These are phyloP conservation scores for Candida coquimbonensis DNA, from an alignment of 805 yeast species.

Conservation along the genomic window DNA sequence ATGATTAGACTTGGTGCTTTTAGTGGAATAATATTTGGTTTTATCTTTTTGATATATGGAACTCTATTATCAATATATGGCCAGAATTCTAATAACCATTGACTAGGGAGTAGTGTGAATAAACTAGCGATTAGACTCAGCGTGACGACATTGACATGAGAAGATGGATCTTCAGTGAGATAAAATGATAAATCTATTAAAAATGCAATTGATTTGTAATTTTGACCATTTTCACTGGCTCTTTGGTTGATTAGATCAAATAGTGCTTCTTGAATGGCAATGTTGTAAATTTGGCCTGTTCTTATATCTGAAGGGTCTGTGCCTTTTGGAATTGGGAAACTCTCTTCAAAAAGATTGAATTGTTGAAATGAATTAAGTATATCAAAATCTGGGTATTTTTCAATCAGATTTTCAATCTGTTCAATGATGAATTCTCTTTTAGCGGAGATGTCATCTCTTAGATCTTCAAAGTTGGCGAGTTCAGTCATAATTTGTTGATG, in stretches of 20 bases:
- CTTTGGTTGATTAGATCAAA: constrained; percentile 8
- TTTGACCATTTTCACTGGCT: constrained; percentile 9
- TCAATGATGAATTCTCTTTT: background rate
- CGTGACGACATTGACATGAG: constrained; percentile 9
- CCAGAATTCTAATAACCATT: constrained; percentile 19
- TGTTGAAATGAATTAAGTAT: background rate
- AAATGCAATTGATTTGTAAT: constrained; percentile 11
- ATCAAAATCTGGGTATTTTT: background rate
- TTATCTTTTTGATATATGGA: background rate
- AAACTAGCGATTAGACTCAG: constrained; percentile 5
- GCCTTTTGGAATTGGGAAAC: background rate
- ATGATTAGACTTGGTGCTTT: constrained; percentile 11
- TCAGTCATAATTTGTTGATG: background rate
- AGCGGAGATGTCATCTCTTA: background rate
- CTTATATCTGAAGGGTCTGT: background rate
- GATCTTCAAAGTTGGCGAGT: background rate
- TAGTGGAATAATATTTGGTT: constrained; percentile 1
- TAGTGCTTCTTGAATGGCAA: constrained; percentile 6
- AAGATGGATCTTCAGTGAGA: constrained; percentile 5
- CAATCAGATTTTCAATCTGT: background rate
- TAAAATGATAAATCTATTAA: constrained; percentile 16
- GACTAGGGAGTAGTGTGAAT: constrained; percentile 7
- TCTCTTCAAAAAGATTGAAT: background rate
- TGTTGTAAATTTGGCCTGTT: constrained; percentile 5
- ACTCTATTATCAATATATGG: constrained; percentile 13